Percentiles rank a stretch among this genome's conserved stretches.
phyloP scores from a whole-genome alignment of 225 moss, liverwort and hornwort species.

The Pseudoscleropodium purum region DNA sequence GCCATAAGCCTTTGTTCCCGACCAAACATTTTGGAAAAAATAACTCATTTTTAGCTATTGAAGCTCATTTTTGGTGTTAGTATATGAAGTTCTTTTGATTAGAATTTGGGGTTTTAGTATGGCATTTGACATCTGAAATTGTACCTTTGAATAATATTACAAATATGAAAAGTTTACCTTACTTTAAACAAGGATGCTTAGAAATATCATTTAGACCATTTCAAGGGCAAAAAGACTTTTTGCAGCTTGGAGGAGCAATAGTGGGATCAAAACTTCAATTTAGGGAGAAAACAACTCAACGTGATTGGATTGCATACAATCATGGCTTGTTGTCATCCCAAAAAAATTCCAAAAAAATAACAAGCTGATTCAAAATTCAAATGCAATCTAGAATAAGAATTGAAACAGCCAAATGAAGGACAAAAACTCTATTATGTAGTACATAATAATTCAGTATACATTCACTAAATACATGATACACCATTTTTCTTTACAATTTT shows the following conservation, averaged over 20 bases:
- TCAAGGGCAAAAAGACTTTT: background rate
- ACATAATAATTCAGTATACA: background rate
- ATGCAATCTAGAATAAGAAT: background rate
- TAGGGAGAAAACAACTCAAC: background rate
- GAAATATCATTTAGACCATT: background rate
- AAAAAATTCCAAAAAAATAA: background rate
- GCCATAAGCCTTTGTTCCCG: background rate
- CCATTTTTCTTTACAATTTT: background rate
- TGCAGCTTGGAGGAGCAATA: no score
- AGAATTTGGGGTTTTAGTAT: background rate
- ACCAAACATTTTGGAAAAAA: background rate
- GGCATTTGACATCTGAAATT: background rate
- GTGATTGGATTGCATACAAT: background rate
- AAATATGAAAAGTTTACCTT: background rate
- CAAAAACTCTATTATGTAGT: background rate
- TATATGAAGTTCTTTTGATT: background rate
- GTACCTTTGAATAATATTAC: background rate
- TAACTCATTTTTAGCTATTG: background rate
- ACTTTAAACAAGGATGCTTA: background rate
- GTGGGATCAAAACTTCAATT: background rate
- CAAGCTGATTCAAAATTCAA: background rate
- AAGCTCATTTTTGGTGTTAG: background rate
- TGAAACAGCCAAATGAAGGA: background rate
- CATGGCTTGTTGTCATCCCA: background rate
- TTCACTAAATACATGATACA: background rate